Evolutionary conservation across 2,329 filamentous ascomycete genomes (phyloP), one percentile per base, ranked within the genome.

Genomic region (Fusarium proliferatum): DNA sequence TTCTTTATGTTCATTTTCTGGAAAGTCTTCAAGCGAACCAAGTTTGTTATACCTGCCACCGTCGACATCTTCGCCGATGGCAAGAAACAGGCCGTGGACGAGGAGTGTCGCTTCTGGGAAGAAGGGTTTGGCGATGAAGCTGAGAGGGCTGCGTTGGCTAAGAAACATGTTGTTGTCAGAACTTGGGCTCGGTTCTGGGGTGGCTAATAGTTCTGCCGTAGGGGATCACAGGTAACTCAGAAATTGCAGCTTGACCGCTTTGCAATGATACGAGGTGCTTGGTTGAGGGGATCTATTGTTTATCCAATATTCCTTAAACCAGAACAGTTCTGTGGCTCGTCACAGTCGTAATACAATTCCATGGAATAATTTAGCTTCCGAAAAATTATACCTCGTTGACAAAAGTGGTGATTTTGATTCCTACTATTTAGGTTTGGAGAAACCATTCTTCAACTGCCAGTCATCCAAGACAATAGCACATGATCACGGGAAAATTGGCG

Each of bases 121-220:
- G 49, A 53, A 4, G 17, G 49, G 6, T 26, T 16, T 15, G 49
- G 49, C 2, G 23, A 53, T 21, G 49, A 53, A 26, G 12, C 9
- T 16, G 49, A 53, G 9, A 53, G 49, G 6, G 23, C 21, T 26
- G 33, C 12, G 3, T 38, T 38, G 17, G 12, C 49, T 9, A 53
- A 53, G 17, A 28, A 38, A 12, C 49, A 53, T 15, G 13, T 53
- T 11, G 6, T 28, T 21, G 17, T 38, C 5, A 53, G 49, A 16
- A 53, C 33, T 11, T 53, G 49, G 49, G 33, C 49, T 38, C n/a
- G 49, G 3, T 53, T 53, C 49, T 53, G 49, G 49, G n/a, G 49
- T 6, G 49, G 49, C 12, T 52, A 15, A 4, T 26, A 3, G 9
- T 23, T 23, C 23, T 23, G 23, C 23, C 23, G 23, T 23, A 23